Conservation (phyloP, 768 basidiomycete genomes). For the Pleurotus tuber-regium region DNA sequence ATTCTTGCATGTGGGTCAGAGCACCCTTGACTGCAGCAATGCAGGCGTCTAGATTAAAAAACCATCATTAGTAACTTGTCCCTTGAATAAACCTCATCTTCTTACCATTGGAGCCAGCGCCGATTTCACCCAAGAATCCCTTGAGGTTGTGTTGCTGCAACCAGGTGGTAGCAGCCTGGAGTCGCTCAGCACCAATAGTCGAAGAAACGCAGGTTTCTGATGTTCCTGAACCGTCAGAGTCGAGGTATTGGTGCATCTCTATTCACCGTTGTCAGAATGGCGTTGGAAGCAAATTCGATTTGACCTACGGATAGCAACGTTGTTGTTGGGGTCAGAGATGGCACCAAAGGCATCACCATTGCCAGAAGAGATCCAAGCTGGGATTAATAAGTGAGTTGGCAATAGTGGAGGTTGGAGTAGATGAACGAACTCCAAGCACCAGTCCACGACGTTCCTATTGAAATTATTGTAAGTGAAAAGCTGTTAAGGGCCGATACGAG, state of each 20-base stretch:
- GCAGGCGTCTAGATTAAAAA: slow-evolving; percentile 26
- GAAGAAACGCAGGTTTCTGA: slow-evolving; percentile 50
- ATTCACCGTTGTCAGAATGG: not conserved
- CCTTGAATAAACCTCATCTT: slow-evolving; percentile 11
- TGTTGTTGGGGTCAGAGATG: slow-evolving; percentile 60
- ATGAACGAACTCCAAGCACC: slow-evolving; percentile 52
- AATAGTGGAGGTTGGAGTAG: too few relatives aligned
- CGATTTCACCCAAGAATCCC: slow-evolving; percentile 65
- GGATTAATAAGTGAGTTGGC: too few relatives aligned
- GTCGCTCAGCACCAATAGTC: slow-evolving; percentile 58
- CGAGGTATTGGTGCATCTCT: slow-evolving; percentile 75
- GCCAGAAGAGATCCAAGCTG: slow-evolving; percentile 57
- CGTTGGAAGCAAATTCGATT: slow-evolving; percentile 2
- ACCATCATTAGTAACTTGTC: not conserved
- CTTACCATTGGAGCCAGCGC: slow-evolving; percentile 42
- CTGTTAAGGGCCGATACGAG: not conserved
- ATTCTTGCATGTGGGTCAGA: slow-evolving; percentile 56
- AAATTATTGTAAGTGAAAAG: not conserved
- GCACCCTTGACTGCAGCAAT: slow-evolving; percentile 52
- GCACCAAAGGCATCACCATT: slow-evolving; percentile 49
- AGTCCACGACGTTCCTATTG: slow-evolving; percentile 38
- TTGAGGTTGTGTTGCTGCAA: slow-evolving; percentile 56
- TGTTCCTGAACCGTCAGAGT: slow-evolving; percentile 61
- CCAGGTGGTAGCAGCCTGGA: slow-evolving; percentile 56
- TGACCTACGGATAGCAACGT: slow-evolving; percentile 50